These are phyloP conservation scores for Leptomonas pyrrhocoris DNA, from an alignment of 208 protist species.

Conservation along the genomic window DNA sequence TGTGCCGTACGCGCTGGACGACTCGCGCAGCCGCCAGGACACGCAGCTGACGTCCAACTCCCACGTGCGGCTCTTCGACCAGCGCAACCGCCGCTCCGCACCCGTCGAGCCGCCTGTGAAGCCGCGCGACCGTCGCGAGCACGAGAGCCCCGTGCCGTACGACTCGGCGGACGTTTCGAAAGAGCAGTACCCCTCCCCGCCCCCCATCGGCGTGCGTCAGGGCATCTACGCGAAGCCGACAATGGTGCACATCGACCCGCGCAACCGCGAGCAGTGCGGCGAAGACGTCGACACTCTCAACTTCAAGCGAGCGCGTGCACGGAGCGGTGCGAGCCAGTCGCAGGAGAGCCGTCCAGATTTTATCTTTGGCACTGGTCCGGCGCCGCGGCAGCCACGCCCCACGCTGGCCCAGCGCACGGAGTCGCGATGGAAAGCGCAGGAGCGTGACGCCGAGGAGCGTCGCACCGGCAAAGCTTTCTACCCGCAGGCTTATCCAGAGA, in stretches of 20 bases:
- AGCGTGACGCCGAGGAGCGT: slow-evolving; percentile 35
- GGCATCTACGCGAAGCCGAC: slow-evolving; percentile 34
- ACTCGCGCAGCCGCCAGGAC: slow-evolving; percentile 45
- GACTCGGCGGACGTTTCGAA: slow-evolving; percentile 46
- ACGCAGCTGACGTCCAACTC: slow-evolving; percentile 20
- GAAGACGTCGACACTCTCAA: slow-evolving; percentile 51
- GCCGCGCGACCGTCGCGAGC: slow-evolving; percentile 34
- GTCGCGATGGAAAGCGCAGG: slow-evolving; percentile 51
- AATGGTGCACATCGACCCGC: slow-evolving; percentile 39
- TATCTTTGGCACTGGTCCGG: slow-evolving; percentile 43
- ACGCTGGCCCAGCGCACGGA: slow-evolving; percentile 54
- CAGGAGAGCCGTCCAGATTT: slow-evolving; percentile 40
- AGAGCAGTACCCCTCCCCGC: slow-evolving; percentile 68
- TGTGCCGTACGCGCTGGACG: slow-evolving; percentile 63
- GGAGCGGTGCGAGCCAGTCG: slow-evolving; percentile 33
- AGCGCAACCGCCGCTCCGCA: slow-evolving; percentile 40
- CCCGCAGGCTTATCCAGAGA: slow-evolving; percentile 51
- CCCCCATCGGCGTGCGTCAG: slow-evolving; percentile 55
- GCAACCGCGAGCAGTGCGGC: slow-evolving; percentile 20
- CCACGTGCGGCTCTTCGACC: slow-evolving; percentile 39
- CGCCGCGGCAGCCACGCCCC: slow-evolving; percentile 21
- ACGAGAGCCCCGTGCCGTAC: slow-evolving; percentile 41
- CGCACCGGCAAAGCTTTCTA: slow-evolving; percentile 62
- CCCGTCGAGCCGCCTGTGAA: slow-evolving; percentile 16
- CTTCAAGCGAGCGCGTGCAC: slow-evolving; percentile 51